Base-by-base conservation (phyloP, 2,329 filamentous ascomycete species). In the Celoporthe dispersa region DNA sequence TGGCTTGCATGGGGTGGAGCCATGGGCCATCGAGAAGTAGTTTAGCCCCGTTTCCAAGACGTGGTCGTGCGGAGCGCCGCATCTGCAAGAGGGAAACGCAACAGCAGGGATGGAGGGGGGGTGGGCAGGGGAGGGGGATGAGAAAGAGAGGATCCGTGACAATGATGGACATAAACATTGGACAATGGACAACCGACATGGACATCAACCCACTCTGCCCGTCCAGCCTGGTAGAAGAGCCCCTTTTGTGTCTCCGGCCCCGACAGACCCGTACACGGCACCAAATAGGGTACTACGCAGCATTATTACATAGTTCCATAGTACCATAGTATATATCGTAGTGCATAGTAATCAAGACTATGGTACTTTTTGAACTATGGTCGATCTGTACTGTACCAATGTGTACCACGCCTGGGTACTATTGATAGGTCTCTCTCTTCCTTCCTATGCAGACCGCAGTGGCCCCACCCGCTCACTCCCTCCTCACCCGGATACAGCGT, bases 31-130 rank as follows among this genome's bases (percentile, higher is more conserved):
- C 44, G 14, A 37, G 44, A 64, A 48, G n/a, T 25, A 51, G 63
- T 19, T 31, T 64, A 64, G 63, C 63, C 44, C 31, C 25, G 25
- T 64, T 64, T 64, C 63, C 63, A 64, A 33, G 53, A 57, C 25
- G 53, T 57, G 25, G 41, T 51, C 63, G 63, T 41, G 63, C 44
- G 44, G 41, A 35, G 41, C 63, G 44, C 53, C 53, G 53, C 53
- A 57, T 57, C 63, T 51, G 63, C 63, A 64, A 25, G 31, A 64
- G 63, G 63, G 44, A 44, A 41, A 44, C 61, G 61, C 37, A 51
- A 37, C 37, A 22, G 37, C 60, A 63, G 60, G 60, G 60, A 63
- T 63, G 51, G 51, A 55, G 5, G 53, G 53, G 53, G 53, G 37
- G 37, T 2, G 5, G 37, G 37, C n/a, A n/a, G 37, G 37, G 37